A percentile compares a stretch with the other conserved stretches of the same genome.
These are phyloP conservation scores for Gossypium stocksii DNA, from an alignment of 345 rosid species.

Conservation along the genomic window DNA sequence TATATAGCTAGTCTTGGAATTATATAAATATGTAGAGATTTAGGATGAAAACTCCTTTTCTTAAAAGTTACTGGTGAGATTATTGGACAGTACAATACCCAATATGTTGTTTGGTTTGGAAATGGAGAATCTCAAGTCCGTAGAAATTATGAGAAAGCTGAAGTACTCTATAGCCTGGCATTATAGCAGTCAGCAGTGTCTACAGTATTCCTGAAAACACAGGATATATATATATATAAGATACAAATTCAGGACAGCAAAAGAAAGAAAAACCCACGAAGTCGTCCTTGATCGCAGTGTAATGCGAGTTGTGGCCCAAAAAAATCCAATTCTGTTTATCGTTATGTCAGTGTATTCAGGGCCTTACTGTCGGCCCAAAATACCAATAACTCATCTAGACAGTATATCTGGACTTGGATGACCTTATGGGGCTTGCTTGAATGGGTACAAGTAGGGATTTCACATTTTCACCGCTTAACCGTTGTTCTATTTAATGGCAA, in stretches of 20 bases:
- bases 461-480: background rate
- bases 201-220: slow-evolving; percentile 11
- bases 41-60: background rate
- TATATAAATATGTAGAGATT: background rate
- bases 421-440: background rate
- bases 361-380: background rate
- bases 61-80: background rate
- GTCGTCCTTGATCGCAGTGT: background rate
- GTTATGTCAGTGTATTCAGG: background rate
- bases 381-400: background rate
- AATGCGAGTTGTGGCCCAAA: background rate
- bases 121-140: slow-evolving; percentile 7
- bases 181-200: slow-evolving; percentile 1
- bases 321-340: background rate
- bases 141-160: background rate
- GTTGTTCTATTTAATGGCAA: background rate
- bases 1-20: background rate
- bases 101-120: background rate
- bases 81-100: background rate
- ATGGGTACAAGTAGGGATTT: background rate
- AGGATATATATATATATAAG: background rate
- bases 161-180: slow-evolving; percentile 2
- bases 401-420: background rate
- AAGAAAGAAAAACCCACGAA: background rate
- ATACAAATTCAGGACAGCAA: background rate